Conservation (phyloP, 163 green algal species). For the Prototheca cutis region DNA sequence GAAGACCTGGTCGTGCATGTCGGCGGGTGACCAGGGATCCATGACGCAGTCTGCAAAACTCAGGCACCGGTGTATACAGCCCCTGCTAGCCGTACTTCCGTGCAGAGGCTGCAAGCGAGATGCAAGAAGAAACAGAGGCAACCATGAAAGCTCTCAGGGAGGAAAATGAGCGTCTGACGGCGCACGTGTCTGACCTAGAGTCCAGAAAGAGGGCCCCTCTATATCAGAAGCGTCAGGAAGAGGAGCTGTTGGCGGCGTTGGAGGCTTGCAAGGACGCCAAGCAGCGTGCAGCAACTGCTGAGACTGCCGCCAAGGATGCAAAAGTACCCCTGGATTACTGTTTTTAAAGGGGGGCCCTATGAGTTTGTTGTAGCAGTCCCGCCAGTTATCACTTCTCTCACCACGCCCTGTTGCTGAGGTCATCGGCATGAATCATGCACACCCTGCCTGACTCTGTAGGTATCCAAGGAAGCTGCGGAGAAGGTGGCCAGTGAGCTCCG, state of each 20-base stretch:
- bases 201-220: slow-evolving; percentile 72
- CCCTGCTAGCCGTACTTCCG: no score
- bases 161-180: slow-evolving; percentile 50
- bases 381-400: no score
- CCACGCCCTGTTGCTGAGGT: no score
- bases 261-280: slow-evolving; percentile 65
- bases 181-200: slow-evolving; percentile 73
- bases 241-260: slow-evolving; percentile 63
- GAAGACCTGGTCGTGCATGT: no score
- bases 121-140: slow-evolving; percentile 29
- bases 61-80: no score
- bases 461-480: not conserved
- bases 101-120: slow-evolving; percentile 34
- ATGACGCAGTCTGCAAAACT: no score
- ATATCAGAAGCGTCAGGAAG: slow-evolving; percentile 84
- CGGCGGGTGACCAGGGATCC: no score
- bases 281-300: slow-evolving; percentile 22
- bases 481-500: slow-evolving; percentile 9
- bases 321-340: no score
- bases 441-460: no score
- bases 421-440: no score
- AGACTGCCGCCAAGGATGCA: slow-evolving; percentile 6
- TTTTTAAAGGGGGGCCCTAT: no score
- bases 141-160: slow-evolving; percentile 43
- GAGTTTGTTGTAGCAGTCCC: no score